These are phyloP conservation scores for Vitis labrusca DNA, from an alignment of 164 flowering plant species.

Conservation along the genomic window DNA sequence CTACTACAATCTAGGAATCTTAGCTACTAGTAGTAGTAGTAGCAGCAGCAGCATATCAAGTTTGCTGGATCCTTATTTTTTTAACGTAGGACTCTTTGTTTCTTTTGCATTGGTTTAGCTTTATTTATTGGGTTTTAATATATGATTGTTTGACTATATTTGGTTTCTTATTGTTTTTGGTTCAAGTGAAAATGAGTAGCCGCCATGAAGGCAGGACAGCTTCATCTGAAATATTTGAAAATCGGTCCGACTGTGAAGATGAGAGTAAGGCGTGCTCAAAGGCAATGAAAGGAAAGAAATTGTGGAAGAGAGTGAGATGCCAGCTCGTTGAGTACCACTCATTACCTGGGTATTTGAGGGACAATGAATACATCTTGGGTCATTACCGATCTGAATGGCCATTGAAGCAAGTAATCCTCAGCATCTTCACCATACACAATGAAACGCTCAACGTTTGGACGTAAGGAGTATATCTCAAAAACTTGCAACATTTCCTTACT, in stretches of 20 bases:
- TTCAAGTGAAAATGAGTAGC: too few species aligned
- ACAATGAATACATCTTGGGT: conserved; percentile 84
- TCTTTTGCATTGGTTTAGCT: too few species aligned
- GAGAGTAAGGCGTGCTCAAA: conserved; percentile 14
- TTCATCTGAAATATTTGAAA: conserved; percentile 29
- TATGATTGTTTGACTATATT: too few species aligned
- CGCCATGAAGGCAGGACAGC: conserved; percentile 9
- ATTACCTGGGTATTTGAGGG: conserved; percentile 89
- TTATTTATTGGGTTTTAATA: too few species aligned
- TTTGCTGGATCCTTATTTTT: too few species aligned
- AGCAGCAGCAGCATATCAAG: too few species aligned
- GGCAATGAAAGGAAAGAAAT: conserved; percentile 73
- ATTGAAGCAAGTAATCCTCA: conserved; percentile 72
- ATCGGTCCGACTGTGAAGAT: background rate
- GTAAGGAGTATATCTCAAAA: conserved; percentile 41
- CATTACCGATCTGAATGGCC: conserved; percentile 97
- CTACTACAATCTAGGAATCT: too few species aligned
- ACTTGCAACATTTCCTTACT: too few species aligned
- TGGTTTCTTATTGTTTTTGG: too few species aligned
- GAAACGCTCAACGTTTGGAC: conserved; percentile 99
- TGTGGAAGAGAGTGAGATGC: conserved; percentile 91
- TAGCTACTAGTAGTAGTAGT: too few species aligned
- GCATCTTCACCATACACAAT: conserved; percentile 88
- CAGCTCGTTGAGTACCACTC: conserved; percentile 94
- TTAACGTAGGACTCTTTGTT: too few species aligned